Conservation (phyloP, 345 rosid genomes). For the Eucalyptus sp. region DNA sequence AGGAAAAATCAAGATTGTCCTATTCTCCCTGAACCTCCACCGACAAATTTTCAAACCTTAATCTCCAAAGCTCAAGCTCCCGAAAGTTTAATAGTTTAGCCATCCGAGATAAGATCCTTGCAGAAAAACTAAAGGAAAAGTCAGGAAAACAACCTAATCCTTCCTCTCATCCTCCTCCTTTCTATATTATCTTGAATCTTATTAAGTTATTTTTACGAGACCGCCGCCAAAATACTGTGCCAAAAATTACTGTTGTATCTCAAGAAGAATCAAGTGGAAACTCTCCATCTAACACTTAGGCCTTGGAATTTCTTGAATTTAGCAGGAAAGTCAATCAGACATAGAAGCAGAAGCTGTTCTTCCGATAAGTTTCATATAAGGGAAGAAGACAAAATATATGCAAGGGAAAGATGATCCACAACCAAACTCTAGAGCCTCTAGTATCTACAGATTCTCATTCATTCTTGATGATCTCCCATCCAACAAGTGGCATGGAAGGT, state of each 20-base stretch:
- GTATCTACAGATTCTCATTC: not conserved
- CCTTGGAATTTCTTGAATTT: not conserved
- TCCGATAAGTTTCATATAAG: not conserved
- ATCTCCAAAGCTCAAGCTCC: not conserved
- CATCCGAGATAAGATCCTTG: not conserved
- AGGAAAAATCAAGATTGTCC: not conserved
- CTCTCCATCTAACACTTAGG: not conserved
- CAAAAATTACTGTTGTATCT: too few species aligned
- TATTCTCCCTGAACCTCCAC: not conserved
- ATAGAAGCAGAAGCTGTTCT: not conserved
- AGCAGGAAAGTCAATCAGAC: not conserved
- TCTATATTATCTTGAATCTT: not conserved
- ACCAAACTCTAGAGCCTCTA: not conserved
- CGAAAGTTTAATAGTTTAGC: not conserved
- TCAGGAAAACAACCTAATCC: not conserved
- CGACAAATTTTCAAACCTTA: not conserved
- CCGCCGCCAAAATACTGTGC: not conserved
- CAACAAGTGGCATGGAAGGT: not conserved
- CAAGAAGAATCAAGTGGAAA: not conserved
- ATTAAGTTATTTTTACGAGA: not conserved
- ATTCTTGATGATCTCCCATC: not conserved
- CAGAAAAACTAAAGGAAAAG: not conserved
- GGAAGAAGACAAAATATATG: not conserved
- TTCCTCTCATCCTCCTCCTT: not conserved
- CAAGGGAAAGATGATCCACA: not conserved